Percentiles rank a stretch among this genome's conserved stretches.
phyloP scores from a whole-genome alignment of 192 early-diverging fungal genomes.

The Linnemannia zychae region DNA sequence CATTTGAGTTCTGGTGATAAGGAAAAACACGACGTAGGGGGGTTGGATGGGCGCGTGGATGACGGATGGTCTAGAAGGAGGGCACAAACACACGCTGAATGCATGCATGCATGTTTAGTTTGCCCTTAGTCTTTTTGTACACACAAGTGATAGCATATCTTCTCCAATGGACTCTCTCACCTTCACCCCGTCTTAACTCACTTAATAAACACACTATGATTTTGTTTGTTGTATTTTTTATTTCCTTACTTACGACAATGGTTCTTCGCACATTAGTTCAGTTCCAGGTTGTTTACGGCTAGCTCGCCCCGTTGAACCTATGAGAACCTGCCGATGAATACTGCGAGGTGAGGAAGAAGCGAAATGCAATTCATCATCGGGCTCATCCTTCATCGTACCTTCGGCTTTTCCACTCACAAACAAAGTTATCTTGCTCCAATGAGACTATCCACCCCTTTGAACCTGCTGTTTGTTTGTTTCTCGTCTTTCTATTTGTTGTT shows the following conservation, averaged over 20 bases:
- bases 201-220: not conserved
- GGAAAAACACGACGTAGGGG: not conserved
- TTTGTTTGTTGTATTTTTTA: no score
- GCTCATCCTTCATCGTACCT: not conserved
- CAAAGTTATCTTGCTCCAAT: constrained; percentile 3
- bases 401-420: not conserved
- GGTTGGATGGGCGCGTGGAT: not conserved
- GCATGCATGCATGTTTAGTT: not conserved
- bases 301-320: not conserved
- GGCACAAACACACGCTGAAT: not conserved
- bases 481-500: not conserved
- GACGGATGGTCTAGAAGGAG: not conserved
- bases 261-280: not conserved
- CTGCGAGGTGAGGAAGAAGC: not conserved
- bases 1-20: not conserved
- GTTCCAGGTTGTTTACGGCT: not conserved
- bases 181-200: not conserved
- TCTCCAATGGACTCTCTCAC: not conserved
- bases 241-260: no score
- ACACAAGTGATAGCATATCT: constrained; percentile 3
- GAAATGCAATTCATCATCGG: not conserved
- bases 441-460: not conserved
- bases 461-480: not conserved
- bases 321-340: not conserved
- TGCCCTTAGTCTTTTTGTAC: not conserved